Evolutionary conservation across 148 eudicot genomes (phyloP), one percentile per base, ranked within the genome.

Genomic region (Diospyros lotus): DNA sequence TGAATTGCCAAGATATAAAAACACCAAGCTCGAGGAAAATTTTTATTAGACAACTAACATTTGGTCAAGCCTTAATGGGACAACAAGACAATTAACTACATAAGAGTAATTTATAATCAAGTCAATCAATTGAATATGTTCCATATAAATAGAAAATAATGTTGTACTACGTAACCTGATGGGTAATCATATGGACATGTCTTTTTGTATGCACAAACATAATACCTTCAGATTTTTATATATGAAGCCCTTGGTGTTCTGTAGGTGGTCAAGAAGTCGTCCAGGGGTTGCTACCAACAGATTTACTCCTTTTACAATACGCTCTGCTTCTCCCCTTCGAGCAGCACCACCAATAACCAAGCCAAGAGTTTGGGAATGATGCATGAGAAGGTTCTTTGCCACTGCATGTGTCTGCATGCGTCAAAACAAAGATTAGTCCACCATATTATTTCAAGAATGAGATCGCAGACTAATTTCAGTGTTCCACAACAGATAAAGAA

Each of bases 261-360:
- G 89, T 56, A 94, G 93, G 83, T 92, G 98, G 77, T 94, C 97
- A 82, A 92, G 93, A 83, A 94, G 93, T 42, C 98, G 87, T 48
- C 97, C 98, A 67, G 98, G 98, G 42, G 98, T 94, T 58, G 89
- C 98, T 15, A 94, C 89, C 69, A 94, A 73, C 17, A 94, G 76
- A 86, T 94, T 94, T 38, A 85, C 93, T 66, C 98, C 98, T 78
- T 86, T 92, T 12, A 76, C 92, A 69, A 94, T 82, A 3, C 97
- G 89, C 77, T 92, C 97, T 53, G 96, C 96, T 78, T 94, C 98
- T 62, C 76, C 84, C 79, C 88, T 87, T 61, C 93, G 83, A 58
- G 86, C 82, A 51, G 89, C 77, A 81, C 98, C 98, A 76, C 98
- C 98, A 78, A 92, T 92, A 39, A 89, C 92, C 87, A 92, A 75